Evolutionary conservation across 2,329 filamentous ascomycete genomes (phyloP).

Genomic region (Ophiocordyceps sinensis): DNA sequence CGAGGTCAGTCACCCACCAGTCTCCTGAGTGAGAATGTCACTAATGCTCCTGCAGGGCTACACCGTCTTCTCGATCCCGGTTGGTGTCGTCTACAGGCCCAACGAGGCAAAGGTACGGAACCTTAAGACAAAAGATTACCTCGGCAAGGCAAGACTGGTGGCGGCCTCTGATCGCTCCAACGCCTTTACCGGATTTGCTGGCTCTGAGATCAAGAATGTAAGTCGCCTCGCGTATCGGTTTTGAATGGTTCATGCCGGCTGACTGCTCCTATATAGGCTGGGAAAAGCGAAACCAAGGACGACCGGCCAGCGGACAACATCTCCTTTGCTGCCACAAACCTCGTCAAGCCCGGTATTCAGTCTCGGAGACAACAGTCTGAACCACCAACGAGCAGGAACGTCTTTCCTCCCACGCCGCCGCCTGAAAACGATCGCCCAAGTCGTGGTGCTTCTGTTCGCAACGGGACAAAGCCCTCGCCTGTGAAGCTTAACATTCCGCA

Average conservation of each 20-base stretch:
- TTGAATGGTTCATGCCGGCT: constrained; percentile 4
- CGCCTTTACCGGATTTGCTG: constrained; percentile 69
- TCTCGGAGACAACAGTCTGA: constrained; percentile 78
- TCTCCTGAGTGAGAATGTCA: neutral
- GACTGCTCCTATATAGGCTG: constrained; percentile 23
- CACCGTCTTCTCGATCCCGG: constrained; percentile 95
- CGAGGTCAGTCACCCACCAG: constrained; percentile 45
- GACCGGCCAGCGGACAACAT: constrained; percentile 73
- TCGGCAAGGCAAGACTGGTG: constrained; percentile 88
- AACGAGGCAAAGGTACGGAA: constrained; percentile 98
- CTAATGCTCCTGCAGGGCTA: constrained; percentile 52
- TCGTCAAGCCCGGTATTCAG: constrained; percentile 73
- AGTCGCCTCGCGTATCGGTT: constrained; percentile 10
- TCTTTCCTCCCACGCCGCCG: constrained; percentile 96
- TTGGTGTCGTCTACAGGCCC: constrained; percentile 86
- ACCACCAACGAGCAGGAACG: constrained; percentile 60
- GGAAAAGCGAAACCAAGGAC: constrained; percentile 47
- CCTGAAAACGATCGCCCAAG: constrained; percentile 68
- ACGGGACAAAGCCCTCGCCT: constrained; percentile 44
- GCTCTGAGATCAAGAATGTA: constrained; percentile 64
- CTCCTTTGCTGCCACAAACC: constrained; percentile 82
- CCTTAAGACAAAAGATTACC: constrained; percentile 91
- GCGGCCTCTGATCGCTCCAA: constrained; percentile 73
- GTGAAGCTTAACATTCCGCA: constrained; percentile 49
- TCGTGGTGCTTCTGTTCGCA: constrained; percentile 46